Percentiles rank a stretch among this genome's conserved stretches.
Conservation (phyloP, 2,329 filamentous ascomycete species). For the Colletotrichum incanum region DNA sequence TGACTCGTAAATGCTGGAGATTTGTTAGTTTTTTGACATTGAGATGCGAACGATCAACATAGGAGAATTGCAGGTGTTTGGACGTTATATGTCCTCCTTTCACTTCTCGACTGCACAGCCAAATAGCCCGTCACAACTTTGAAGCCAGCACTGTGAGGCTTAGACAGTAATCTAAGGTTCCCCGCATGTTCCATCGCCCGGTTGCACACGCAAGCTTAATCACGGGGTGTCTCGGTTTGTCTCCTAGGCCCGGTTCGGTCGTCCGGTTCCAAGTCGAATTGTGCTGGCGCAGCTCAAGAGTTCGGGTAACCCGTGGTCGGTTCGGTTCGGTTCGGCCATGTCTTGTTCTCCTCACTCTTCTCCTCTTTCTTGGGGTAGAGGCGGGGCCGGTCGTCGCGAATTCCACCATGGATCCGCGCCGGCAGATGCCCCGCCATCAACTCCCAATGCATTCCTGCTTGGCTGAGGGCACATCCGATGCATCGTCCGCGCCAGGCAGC, state of each 20-base stretch:
- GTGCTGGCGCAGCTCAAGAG: not conserved
- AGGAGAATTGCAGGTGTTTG: not conserved
- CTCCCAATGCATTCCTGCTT: conserved; percentile 10
- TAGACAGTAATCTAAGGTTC: not conserved
- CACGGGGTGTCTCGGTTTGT: not conserved
- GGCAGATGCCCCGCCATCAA: not conserved
- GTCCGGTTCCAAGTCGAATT: not conserved
- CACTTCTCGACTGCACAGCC: not conserved
- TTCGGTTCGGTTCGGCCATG: conserved; percentile 22
- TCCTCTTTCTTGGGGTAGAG: conserved; percentile 3
- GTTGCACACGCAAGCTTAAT: not conserved
- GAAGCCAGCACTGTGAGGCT: not conserved
- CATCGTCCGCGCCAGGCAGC: not conserved
- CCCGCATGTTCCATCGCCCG: not conserved
- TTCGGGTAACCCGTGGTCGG: not conserved
- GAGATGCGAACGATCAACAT: not conserved
- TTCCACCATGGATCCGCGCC: conserved; percentile 4
- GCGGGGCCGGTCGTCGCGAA: conserved; percentile 18
- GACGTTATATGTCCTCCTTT: not conserved
- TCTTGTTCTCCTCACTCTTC: not conserved
- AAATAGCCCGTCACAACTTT: not conserved
- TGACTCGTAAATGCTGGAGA: not conserved
- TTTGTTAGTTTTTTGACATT: not conserved
- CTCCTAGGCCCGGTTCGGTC: conserved; percentile 17
- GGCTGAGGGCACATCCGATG: not conserved